Conservation (phyloP, 31 red algal genomes). For the Odonthalia washingtoniensis region DNA sequence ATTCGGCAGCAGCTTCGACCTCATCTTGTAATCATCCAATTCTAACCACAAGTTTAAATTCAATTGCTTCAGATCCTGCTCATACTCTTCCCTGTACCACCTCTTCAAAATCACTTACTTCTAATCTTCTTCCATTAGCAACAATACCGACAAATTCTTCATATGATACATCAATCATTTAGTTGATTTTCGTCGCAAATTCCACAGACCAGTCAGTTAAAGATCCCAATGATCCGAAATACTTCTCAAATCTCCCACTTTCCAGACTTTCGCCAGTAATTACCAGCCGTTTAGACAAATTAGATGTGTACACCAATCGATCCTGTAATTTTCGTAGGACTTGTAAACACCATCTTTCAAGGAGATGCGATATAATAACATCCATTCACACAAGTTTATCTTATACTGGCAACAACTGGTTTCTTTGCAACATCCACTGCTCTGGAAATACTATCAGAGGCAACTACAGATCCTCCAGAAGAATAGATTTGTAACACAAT, state of each 20-base stretch:
- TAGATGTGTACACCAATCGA: constrained; percentile 86
- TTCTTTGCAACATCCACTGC: constrained; percentile 77
- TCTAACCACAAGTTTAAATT: constrained; percentile 82
- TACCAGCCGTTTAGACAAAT: constrained; percentile 79
- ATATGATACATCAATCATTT: constrained; percentile 81
- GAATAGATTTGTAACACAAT: constrained; percentile 89
- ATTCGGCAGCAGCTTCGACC: constrained; percentile 65
- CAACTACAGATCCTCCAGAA: constrained; percentile 85
- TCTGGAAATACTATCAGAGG: constrained; percentile 81
- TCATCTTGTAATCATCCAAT: constrained; percentile 83
- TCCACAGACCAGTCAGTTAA: constrained; percentile 78
- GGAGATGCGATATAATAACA: constrained; percentile 92
- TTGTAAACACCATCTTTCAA: constrained; percentile 79
- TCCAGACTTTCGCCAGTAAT: constrained; percentile 73
- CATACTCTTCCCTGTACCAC: constrained; percentile 93
- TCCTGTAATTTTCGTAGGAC: constrained; percentile 85
- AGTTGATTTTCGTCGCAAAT: constrained; percentile 41
- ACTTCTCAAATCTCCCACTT: constrained; percentile 72
- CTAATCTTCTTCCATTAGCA: constrained; percentile 68
- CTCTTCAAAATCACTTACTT: constrained; percentile 53
- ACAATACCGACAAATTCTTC: constrained; percentile 77
- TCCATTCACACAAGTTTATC: constrained; percentile 82
- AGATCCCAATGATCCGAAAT: constrained; percentile 64
- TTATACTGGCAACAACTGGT: constrained; percentile 89
- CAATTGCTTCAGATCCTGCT: constrained; percentile 77